A percentile compares a stretch with the other conserved stretches of the same genome.
phyloP scores from a whole-genome alignment of 1,139 yeast species.

The Hanseniaspora gamundiae region DNA sequence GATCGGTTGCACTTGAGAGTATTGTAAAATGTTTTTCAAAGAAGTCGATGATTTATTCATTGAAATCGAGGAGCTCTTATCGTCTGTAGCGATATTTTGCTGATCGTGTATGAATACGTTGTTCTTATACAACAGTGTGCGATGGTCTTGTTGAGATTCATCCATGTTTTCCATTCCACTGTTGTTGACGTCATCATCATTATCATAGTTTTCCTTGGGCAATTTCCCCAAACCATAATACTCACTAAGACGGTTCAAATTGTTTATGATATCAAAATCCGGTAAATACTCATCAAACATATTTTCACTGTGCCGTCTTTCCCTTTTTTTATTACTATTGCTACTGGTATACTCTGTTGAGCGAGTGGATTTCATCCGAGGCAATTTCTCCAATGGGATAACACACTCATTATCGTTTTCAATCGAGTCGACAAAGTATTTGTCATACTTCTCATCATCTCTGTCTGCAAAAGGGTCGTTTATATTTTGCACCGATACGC shows the following conservation, averaged over 20 bases:
- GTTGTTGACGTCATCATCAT: no score
- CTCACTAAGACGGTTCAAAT: conserved; percentile 5
- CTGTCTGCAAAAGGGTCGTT: conserved; percentile 5
- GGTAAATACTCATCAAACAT: conserved; percentile 67
- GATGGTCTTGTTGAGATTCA: no score
- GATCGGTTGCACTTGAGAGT: neutral
- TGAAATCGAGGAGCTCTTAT: neutral
- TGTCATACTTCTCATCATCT: neutral
- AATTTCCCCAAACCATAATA: conserved; percentile 6
- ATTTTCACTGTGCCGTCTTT: conserved; percentile 17
- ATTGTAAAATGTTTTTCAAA: neutral
- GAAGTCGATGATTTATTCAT: neutral
- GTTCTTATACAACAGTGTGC: no score
- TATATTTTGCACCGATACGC: neutral
- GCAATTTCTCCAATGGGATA: conserved; percentile 7
- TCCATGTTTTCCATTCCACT: no score
- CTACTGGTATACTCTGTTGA: neutral
- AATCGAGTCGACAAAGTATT: conserved; percentile 6
- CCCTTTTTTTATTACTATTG: conserved; percentile 4
- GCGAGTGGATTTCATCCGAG: conserved; percentile 6
- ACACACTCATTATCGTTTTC: conserved; percentile 7
- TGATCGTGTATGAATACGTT: no score
- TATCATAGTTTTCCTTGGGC: neutral
- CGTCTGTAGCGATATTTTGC: neutral
- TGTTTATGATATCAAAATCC: conserved; percentile 36